Evolutionary conservation across 2,329 filamentous ascomycete species (phyloP).

Genomic region (Elsinoe fawcettii): DNA sequence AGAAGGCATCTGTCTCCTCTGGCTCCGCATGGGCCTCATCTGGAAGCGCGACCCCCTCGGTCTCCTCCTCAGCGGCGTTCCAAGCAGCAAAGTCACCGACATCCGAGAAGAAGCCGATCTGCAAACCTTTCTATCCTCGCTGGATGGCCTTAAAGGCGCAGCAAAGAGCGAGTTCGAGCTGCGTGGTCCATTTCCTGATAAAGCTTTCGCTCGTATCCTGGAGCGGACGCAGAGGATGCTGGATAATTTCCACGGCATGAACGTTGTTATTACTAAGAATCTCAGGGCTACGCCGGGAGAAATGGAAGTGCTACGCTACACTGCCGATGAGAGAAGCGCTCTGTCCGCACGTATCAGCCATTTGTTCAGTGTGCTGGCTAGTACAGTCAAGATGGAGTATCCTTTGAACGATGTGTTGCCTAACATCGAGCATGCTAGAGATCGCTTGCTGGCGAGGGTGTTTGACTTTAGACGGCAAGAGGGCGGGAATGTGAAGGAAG

Average conservation of each 20-base stretch:
- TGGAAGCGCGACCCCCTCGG: constrained; percentile 91
- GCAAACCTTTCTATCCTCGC: constrained; percentile 65
- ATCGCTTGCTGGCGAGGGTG: constrained; percentile 76
- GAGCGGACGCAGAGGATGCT: constrained; percentile 75
- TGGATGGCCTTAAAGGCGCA: constrained; percentile 64
- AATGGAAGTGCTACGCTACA: constrained; percentile 70
- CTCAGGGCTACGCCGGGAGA: constrained; percentile 69
- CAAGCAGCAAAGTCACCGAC: constrained; percentile 59
- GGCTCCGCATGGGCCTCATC: constrained; percentile 88
- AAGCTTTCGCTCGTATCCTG: constrained; percentile 65
- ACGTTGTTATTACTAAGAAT: constrained; percentile 78
- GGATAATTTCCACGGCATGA: constrained; percentile 94
- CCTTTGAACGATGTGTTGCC: constrained; percentile 84
- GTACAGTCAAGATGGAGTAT: constrained; percentile 89
- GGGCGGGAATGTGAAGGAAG: constrained; percentile 50
- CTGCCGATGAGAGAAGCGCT: constrained; percentile 66
- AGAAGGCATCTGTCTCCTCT: constrained; percentile 81
- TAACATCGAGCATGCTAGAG: constrained; percentile 69
- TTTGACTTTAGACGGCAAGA: constrained; percentile 75
- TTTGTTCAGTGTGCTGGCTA: constrained; percentile 76
- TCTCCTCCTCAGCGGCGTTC: constrained; percentile 46
- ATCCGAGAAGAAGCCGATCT: constrained; percentile 81
- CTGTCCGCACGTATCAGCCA: constrained; percentile 87
- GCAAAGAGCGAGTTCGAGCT: constrained; percentile 85
- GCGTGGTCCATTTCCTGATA: constrained; percentile 73